These are phyloP conservation scores for Candida palmyrensis DNA, from an alignment of 805 yeast genomes.

Conservation along the genomic window DNA sequence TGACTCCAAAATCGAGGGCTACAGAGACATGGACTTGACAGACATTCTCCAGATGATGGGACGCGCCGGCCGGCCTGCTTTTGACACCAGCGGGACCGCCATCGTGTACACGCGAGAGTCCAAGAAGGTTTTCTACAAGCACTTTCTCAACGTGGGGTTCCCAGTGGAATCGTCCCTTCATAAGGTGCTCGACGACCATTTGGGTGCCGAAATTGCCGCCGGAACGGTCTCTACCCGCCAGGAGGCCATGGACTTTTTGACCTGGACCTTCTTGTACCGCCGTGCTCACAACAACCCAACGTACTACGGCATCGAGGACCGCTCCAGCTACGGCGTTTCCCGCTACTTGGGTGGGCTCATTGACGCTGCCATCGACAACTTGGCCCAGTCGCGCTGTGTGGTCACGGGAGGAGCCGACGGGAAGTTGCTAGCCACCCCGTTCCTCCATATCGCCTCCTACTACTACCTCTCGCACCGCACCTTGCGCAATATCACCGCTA, in stretches of 20 bases:
- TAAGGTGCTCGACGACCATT: constrained; percentile 70
- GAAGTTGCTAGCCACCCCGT: constrained; percentile 66
- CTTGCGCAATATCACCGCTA: constrained; percentile 59
- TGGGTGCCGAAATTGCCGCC: constrained; percentile 75
- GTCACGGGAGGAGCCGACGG: constrained; percentile 36
- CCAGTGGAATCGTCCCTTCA: constrained; percentile 80
- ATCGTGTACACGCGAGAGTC: constrained; percentile 72
- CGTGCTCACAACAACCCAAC: constrained; percentile 76
- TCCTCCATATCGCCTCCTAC: constrained; percentile 79
- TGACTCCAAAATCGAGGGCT: constrained; percentile 60
- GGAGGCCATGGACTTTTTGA: constrained; percentile 68
- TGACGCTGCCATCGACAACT: constrained; percentile 60
- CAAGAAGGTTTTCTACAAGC: constrained; percentile 71
- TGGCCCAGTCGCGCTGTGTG: constrained; percentile 72
- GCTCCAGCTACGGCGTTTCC: constrained; percentile 49
- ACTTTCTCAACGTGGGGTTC: constrained; percentile 72
- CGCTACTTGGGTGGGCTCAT: constrained; percentile 58
- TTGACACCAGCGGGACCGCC: constrained; percentile 72
- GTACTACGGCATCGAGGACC: constrained; percentile 68
- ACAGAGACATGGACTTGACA: constrained; percentile 76
- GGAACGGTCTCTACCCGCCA: constrained; percentile 62
- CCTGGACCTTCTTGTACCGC: constrained; percentile 73
- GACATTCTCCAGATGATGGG: constrained; percentile 86
- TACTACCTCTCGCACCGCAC: constrained; percentile 92
- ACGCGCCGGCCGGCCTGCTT: constrained; percentile 79